These are phyloP conservation scores for Rhododendron griersonianum DNA, from an alignment of 148 eudicot genomes.

Conservation along the genomic window DNA sequence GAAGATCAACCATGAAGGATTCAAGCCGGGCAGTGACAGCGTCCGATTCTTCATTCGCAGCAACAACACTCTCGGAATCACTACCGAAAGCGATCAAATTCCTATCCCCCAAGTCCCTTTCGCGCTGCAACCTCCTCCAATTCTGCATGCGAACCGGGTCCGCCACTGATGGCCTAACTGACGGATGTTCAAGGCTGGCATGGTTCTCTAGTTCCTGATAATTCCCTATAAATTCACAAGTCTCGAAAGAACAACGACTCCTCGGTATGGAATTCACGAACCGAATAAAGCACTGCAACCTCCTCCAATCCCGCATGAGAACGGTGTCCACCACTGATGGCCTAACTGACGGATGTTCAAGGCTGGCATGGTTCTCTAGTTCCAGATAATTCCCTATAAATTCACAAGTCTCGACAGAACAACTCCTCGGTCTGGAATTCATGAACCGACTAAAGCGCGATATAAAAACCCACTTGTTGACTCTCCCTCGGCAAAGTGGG, in stretches of 20 bases:
- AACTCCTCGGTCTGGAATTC: constrained; percentile 31
- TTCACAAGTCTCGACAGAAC: constrained; percentile 27
- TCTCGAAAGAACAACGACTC: constrained; percentile 25
- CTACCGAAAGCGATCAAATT: too few species aligned
- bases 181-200: background rate
- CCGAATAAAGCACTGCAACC: background rate
- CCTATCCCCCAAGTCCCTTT: too few species aligned
- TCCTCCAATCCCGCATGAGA: too few species aligned
- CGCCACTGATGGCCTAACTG: too few species aligned
- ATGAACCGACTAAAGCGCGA: constrained; percentile 16
- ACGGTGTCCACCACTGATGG: too few species aligned
- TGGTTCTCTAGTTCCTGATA: constrained; percentile 11
- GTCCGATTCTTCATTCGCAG: too few species aligned
- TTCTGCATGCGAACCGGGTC: too few species aligned
- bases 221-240: constrained; percentile 28
- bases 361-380: background rate
- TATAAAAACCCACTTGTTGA: constrained; percentile 21
- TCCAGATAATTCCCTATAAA: constrained; percentile 26
- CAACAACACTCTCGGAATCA: too few species aligned
- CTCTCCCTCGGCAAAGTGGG: constrained; percentile 43
- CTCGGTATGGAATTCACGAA: constrained; percentile 19
- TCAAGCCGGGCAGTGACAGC: too few species aligned
- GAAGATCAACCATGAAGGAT: too few species aligned
- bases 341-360: background rate
- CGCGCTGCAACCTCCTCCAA: too few species aligned